phyloP scores from a whole-genome alignment of 192 early-diverging fungal species.

The Entomortierella chlamydospora region DNA sequence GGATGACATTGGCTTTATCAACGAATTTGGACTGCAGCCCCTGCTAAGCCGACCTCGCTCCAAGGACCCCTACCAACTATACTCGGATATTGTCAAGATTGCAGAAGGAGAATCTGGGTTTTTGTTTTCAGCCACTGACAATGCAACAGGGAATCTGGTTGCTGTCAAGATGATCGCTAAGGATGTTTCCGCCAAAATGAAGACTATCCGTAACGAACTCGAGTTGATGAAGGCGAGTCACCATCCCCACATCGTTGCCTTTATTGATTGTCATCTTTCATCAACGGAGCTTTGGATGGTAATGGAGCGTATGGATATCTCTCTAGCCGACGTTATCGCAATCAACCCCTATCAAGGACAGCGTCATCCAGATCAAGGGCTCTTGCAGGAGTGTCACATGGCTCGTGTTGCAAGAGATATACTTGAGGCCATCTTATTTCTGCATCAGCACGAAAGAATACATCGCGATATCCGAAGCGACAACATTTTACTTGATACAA shows the following conservation, averaged over 20 bases:
- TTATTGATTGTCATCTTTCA: constrained; percentile 85
- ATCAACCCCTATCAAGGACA: constrained; percentile 68
- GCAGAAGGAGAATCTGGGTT: constrained; percentile 95
- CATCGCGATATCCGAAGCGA: constrained; percentile 95
- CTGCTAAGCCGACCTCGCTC: constrained; percentile 31
- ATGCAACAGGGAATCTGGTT: constrained; percentile 65
- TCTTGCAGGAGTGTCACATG: constrained; percentile 91
- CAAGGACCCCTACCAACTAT: constrained; percentile 80
- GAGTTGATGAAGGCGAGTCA: constrained; percentile 88
- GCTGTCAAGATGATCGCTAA: constrained; percentile 95
- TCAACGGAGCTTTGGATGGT: constrained; percentile 94
- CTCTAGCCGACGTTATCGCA: constrained; percentile 97
- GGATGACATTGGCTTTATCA: constrained; percentile 70
- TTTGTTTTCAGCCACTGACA: constrained; percentile 86
- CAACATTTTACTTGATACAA: constrained; percentile 88
- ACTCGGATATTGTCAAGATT: constrained; percentile 88
- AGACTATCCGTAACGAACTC: constrained; percentile 91
- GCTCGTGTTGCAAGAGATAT: constrained; percentile 90
- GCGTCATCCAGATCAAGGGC: constrained; percentile 42
- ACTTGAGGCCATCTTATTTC: constrained; percentile 77
- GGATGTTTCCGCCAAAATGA: constrained; percentile 88
- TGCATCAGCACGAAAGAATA: constrained; percentile 86
- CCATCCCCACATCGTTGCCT: constrained; percentile 96
- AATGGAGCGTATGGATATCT: constrained; percentile 99
- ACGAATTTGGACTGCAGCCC: constrained; percentile 24